A percentile compares a stretch with the other conserved stretches of the same genome.
phyloP scores from a whole-genome alignment of 805 yeast species.

The Lipomyces lipofer region DNA sequence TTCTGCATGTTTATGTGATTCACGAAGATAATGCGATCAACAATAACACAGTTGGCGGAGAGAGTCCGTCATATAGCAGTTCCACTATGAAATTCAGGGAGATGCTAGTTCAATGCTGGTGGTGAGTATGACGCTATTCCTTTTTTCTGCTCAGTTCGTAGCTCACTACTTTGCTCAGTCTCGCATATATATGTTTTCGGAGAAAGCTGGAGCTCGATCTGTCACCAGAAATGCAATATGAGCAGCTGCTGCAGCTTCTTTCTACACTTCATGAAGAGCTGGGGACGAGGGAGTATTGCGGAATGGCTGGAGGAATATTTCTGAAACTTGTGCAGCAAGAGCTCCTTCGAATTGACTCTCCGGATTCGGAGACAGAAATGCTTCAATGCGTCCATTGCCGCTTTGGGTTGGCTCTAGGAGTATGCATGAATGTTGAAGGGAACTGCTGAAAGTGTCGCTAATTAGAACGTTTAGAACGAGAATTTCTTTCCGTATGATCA shows the following conservation, averaged over 20 bases:
- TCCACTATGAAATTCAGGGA: constrained; percentile 37
- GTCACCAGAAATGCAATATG: constrained; percentile 21
- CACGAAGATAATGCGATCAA: constrained; percentile 40
- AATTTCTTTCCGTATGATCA: constrained; percentile 69
- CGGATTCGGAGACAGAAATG: constrained; percentile 62
- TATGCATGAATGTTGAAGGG: constrained; percentile 33
- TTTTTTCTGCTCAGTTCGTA: no score
- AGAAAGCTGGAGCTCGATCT: constrained; percentile 17
- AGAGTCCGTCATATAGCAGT: constrained; percentile 38
- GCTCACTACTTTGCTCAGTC: constrained; percentile 3
- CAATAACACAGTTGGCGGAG: constrained; percentile 35
- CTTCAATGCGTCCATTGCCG: constrained; percentile 78
- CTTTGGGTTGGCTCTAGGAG: constrained; percentile 63
- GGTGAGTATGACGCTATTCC: no score
- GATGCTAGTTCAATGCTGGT: constrained; percentile 40
- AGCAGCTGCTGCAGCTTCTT: constrained; percentile 48
- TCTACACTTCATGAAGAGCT: constrained; percentile 69
- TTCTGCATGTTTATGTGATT: constrained; percentile 41
- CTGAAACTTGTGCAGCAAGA: constrained; percentile 59
- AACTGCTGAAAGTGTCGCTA: neutral
- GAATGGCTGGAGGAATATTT: constrained; percentile 60
- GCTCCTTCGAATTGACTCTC: constrained; percentile 47
- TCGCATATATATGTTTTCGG: constrained; percentile 44
- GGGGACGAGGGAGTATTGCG: constrained; percentile 71
- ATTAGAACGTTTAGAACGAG: constrained; percentile 40